phyloP scores from a whole-genome alignment of 441 rosid species.

The Daphne laureola region DNA sequence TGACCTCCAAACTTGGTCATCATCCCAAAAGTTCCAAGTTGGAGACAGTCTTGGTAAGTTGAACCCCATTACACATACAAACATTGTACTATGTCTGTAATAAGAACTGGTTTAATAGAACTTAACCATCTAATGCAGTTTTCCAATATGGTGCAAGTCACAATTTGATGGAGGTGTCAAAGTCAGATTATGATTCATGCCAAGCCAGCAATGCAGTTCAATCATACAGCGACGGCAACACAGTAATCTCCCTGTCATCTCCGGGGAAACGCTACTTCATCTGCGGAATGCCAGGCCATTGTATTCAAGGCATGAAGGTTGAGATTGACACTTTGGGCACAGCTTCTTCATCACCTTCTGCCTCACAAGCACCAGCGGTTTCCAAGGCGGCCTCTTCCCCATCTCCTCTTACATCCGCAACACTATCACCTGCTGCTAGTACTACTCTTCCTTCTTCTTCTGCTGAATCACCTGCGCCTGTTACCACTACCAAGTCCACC shows the following conservation, averaged over 20 bases:
- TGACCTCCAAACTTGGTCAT: constrained; percentile 42
- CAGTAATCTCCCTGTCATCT: constrained; percentile 44
- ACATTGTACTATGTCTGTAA: neutral
- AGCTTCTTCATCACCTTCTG: constrained; percentile 20
- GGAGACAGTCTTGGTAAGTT: constrained; percentile 67
- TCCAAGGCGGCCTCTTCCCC: constrained; percentile 12
- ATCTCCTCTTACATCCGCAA: constrained; percentile 20
- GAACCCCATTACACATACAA: neutral
- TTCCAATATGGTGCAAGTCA: constrained; percentile 37
- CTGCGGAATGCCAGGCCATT: constrained; percentile 64
- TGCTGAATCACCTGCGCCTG: constrained; percentile 21
- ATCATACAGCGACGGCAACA: constrained; percentile 38
- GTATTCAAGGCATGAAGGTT: constrained; percentile 63
- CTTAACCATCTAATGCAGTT: constrained; percentile 17
- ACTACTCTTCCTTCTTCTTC: constrained; percentile 6
- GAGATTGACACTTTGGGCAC: constrained; percentile 39
- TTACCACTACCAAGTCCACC: constrained; percentile 10
- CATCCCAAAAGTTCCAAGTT: constrained; percentile 36
- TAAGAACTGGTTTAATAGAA: constrained; percentile 17
- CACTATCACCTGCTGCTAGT: neutral
- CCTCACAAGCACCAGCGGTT: constrained; percentile 14
- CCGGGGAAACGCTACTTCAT: constrained; percentile 76
- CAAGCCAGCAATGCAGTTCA: constrained; percentile 35
- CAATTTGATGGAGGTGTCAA: constrained; percentile 49
- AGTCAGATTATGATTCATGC: constrained; percentile 58